These are phyloP conservation scores for Aspergillus sclerotiicarbonarius DNA, from an alignment of 495 filamentous ascomycete genomes.

Conservation along the genomic window DNA sequence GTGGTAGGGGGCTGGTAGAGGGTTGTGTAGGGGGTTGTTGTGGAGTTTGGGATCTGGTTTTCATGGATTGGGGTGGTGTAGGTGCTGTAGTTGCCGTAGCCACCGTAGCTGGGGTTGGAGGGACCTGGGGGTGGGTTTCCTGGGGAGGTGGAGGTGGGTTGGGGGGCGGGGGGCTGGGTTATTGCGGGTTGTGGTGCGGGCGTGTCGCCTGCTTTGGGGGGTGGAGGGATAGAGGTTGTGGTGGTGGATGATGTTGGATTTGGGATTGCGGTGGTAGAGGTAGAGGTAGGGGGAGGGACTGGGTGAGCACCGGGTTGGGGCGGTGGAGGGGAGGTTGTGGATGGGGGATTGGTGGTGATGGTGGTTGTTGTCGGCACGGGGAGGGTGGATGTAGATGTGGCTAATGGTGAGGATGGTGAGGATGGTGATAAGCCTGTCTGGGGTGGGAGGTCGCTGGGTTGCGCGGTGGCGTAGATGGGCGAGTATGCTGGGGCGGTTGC, in stretches of 20 bases:
- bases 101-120: slow-evolving; percentile 30
- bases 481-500: slow-evolving; percentile 39
- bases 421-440: background rate
- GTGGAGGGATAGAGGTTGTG: slow-evolving; percentile 40
- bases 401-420: slow-evolving; percentile 21
- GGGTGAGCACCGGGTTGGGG: slow-evolving; percentile 62
- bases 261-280: slow-evolving; percentile 20
- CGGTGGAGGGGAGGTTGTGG: slow-evolving; percentile 53
- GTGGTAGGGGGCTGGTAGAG: slow-evolving; percentile 51
- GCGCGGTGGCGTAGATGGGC: slow-evolving; percentile 47
- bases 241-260: slow-evolving; percentile 6
- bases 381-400: slow-evolving; percentile 20
- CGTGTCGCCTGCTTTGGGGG: slow-evolving; percentile 51
- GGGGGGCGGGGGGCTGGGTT: background rate
- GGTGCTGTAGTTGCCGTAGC: slow-evolving; percentile 31
- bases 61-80: slow-evolving; percentile 14
- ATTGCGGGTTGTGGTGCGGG: slow-evolving; percentile 24
- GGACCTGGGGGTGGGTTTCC: slow-evolving; percentile 27
- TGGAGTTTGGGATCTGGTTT: slow-evolving; percentile 33
- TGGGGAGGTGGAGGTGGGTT: slow-evolving; percentile 1
- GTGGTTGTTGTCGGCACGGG: background rate
- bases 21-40: slow-evolving; percentile 45
- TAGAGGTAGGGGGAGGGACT: slow-evolving; percentile 22
- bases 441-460: slow-evolving; percentile 35
- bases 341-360: slow-evolving; percentile 7